phyloP scores from a whole-genome alignment of 805 yeast genomes.

The Candida odintsovae region DNA sequence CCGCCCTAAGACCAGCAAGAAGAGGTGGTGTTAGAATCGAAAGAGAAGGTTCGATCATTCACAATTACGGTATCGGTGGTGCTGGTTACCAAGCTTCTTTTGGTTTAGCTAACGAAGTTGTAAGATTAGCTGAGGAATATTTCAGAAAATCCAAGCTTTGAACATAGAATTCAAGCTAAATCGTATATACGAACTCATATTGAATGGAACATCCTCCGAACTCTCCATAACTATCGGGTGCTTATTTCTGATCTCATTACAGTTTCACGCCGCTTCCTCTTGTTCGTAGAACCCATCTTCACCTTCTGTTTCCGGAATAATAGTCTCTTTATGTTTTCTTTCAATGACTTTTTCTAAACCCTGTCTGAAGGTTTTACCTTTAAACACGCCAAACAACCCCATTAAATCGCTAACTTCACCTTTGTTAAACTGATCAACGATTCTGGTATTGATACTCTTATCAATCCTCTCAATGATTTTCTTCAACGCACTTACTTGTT shows the following conservation, averaged over 20 bases:
- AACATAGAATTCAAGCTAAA: too few relatives aligned
- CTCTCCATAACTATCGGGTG: too few relatives aligned
- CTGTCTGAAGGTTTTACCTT: constrained; percentile 2
- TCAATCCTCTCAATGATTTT: constrained; percentile 1
- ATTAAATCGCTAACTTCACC: constrained; percentile 9
- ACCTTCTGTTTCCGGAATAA: neutral
- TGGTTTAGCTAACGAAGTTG: constrained; percentile 51
- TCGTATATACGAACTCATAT: too few relatives aligned
- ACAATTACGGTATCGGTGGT: constrained; percentile 70
- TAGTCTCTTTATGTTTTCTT: neutral
- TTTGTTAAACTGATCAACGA: constrained; percentile 4
- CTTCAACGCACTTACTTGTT: constrained; percentile 19
- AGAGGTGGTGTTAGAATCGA: constrained; percentile 53
- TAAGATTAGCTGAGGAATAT: constrained; percentile 27
- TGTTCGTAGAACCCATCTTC: neutral
- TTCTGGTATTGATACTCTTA: neutral
- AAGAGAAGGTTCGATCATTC: constrained; percentile 39
- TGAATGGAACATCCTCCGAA: too few relatives aligned
- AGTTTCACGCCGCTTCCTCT: neutral
- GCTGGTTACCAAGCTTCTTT: constrained; percentile 73
- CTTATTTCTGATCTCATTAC: too few relatives aligned
- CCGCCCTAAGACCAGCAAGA: constrained; percentile 67
- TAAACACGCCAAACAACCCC: constrained; percentile 10
- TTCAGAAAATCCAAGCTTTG: constrained; percentile 20
- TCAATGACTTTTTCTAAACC: neutral